Evolutionary conservation across 1,284 basidiomycete species (phyloP).

Genomic region (Sanguinoderma infundibulare): DNA sequence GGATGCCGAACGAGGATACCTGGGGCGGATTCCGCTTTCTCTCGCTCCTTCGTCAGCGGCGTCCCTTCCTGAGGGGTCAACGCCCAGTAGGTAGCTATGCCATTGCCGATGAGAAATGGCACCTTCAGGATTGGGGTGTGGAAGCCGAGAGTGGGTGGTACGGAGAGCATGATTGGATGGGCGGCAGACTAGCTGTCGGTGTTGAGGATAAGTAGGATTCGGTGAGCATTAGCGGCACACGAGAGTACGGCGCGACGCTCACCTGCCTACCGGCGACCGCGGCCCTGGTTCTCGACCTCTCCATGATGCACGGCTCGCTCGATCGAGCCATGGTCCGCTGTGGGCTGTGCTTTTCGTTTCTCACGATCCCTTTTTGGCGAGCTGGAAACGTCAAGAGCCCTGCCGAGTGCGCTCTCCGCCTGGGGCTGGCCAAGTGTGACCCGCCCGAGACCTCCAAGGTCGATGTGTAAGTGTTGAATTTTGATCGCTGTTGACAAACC

Average conservation of each 20-base stretch:
- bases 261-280: too few species aligned
- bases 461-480: background rate
- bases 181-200: background rate
- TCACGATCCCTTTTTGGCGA: background rate
- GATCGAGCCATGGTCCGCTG: background rate
- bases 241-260: background rate
- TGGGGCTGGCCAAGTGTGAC: background rate
- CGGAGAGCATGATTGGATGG: background rate
- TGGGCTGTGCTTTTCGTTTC: background rate
- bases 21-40: background rate
- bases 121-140: background rate
- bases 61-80: background rate
- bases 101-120: background rate
- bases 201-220: background rate
- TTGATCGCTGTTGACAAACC: background rate
- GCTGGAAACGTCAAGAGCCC: background rate
- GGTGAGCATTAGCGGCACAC: background rate
- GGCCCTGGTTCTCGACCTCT: background rate
- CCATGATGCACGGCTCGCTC: background rate
- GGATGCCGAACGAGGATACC: background rate
- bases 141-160: background rate
- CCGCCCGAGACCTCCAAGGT: background rate
- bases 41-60: background rate
- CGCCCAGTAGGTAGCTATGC: background rate
- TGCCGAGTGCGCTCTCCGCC: background rate